These are phyloP conservation scores for Komagataella phaffii DNA, from an alignment of 805 yeast species.

Conservation along the genomic window DNA sequence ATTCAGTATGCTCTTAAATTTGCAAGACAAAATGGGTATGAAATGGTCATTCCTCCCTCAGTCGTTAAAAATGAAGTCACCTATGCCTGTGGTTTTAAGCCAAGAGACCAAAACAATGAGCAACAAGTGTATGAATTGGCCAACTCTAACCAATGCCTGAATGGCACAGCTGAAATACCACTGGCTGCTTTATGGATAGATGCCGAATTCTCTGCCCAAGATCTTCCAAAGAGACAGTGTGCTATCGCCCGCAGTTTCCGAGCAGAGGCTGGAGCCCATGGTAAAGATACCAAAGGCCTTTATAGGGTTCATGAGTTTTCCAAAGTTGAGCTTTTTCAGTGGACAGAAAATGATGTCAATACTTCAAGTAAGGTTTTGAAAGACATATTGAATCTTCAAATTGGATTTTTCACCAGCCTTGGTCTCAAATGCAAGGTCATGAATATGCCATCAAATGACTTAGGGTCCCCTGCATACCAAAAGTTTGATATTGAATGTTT, in stretches of 20 bases:
- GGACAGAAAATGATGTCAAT: conserved; percentile 30
- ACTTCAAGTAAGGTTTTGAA: conserved; percentile 39
- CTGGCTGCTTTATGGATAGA: conserved; percentile 68
- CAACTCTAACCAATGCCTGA: conserved; percentile 43
- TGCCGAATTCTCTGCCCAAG: conserved; percentile 20
- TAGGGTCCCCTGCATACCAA: conserved; percentile 87
- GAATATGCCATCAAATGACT: conserved; percentile 80
- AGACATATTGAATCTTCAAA: conserved; percentile 50
- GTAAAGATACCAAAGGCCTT: conserved; percentile 81
- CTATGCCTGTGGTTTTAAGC: conserved; percentile 88
- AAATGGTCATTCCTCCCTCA: conserved; percentile 70
- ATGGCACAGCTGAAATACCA: conserved; percentile 95
- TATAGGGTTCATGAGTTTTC: conserved; percentile 95
- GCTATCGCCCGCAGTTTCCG: conserved; percentile 83
- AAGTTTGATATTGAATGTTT: conserved; percentile 93
- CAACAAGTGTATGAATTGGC: conserved; percentile 66
- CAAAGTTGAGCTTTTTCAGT: conserved; percentile 81
- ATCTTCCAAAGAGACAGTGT: conserved; percentile 46
- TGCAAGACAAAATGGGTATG: conserved; percentile 59
- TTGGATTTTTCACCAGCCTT: conserved; percentile 43
- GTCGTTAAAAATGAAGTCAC: conserved; percentile 69
- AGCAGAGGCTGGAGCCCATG: conserved; percentile 97
- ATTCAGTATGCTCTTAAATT: conserved; percentile 60
- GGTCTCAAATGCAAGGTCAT: conserved; percentile 75
- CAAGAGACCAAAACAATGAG: conserved; percentile 79